These are phyloP conservation scores for Microbotryum violaceum DNA, from an alignment of 1,284 basidiomycete genomes.

Conservation along the genomic window DNA sequence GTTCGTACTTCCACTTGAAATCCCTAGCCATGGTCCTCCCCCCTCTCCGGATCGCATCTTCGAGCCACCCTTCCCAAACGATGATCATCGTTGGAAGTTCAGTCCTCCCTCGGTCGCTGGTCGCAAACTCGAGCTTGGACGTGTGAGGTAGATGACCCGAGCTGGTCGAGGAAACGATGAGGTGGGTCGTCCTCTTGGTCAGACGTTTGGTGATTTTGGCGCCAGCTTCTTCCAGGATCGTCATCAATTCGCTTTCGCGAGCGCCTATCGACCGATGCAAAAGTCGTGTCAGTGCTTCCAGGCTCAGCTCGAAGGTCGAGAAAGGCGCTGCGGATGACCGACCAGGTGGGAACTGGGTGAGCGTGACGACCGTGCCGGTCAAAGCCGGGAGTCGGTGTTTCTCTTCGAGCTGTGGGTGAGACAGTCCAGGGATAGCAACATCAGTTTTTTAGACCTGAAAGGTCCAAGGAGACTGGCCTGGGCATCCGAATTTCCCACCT, in stretches of 20 bases:
- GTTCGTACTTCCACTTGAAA: constrained; percentile 5
- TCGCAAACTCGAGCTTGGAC: constrained; percentile 1
- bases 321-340: background rate
- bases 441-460: background rate
- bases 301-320: background rate
- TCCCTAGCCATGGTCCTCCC: background rate
- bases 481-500: constrained; percentile 42
- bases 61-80: constrained; percentile 30
- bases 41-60: constrained; percentile 13
- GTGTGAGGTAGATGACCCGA: constrained; percentile 20
- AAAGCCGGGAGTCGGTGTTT: constrained; percentile 59
- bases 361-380: constrained; percentile 53
- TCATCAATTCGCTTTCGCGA: background rate
- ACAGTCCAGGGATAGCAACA: too few relatives aligned
- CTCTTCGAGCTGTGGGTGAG: constrained; percentile 47
- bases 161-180: constrained; percentile 33
- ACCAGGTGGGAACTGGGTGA: constrained; percentile 45
- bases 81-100: constrained; percentile 4
- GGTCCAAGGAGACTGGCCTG: constrained; percentile 3
- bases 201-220: constrained; percentile 22
- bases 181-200: constrained; percentile 20
- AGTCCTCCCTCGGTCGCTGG: background rate
- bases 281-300: background rate
- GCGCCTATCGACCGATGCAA: constrained; percentile 15
- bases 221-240: constrained; percentile 19